These are phyloP conservation scores for Suillus clintonianus DNA, from an alignment of 768 basidiomycete species.

Conservation along the genomic window DNA sequence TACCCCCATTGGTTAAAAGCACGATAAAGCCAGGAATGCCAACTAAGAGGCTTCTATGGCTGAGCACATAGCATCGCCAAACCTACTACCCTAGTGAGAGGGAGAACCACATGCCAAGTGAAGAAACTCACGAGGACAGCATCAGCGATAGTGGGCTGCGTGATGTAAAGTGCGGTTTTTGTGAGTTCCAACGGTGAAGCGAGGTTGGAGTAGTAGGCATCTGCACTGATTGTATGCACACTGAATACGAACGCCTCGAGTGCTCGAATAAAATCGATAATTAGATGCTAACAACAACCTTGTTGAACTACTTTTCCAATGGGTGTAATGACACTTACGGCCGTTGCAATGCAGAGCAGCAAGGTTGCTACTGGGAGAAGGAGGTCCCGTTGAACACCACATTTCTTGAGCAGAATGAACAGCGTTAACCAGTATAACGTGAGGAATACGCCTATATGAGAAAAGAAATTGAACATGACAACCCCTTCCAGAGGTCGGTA, in stretches of 20 bases:
- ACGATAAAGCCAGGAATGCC: neutral
- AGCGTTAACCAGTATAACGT: neutral
- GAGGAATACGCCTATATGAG: neutral
- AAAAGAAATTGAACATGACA: neutral
- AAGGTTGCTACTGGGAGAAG: neutral
- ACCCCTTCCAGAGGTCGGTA: neutral
- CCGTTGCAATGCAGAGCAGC: neutral
- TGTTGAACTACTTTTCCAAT: neutral
- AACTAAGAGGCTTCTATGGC: neutral
- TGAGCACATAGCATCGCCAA: neutral
- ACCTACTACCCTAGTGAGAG: neutral
- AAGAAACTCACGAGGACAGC: neutral
- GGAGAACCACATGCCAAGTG: neutral
- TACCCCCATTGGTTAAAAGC: neutral
- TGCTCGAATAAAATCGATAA: neutral
- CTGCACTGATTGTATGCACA: neutral
- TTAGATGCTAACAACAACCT: neutral
- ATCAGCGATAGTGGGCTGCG: neutral
- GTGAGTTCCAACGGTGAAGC: neutral
- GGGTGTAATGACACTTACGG: neutral
- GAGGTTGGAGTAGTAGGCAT: neutral
- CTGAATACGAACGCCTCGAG: neutral
- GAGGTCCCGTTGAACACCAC: neutral
- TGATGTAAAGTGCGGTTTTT: neutral
- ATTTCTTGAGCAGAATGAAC: neutral